Evolutionary conservation across 768 basidiomycete genomes (phyloP), one percentile per base, ranked within the genome.

Genomic region (Tephrocybe rancida): DNA sequence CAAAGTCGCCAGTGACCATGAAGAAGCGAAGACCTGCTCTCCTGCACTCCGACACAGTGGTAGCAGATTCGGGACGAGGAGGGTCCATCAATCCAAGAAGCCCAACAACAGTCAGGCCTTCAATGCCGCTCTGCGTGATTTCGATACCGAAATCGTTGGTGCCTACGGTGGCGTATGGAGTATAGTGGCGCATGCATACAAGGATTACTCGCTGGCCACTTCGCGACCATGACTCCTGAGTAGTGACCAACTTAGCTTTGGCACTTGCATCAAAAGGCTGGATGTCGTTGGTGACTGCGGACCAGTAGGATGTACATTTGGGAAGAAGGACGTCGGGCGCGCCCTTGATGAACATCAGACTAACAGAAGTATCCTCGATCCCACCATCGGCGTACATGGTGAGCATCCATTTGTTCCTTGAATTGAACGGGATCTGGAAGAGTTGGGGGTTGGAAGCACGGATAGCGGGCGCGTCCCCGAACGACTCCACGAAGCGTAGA

Each of bases 341-440:
- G n/a, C 83, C 83, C 64, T 85, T 84, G 63, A 76, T 73, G 44
- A 79, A 67, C 52, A 85, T 65, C 64, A 76, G 66, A 0, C 54
- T 61, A 29, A 54, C 54, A 1, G 43, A 29, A 50, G 50, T 60
- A 44, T 47, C 52, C 13, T 57, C 58, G 19, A 41, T 25, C 9
- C 9, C 41, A 11, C 32, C 22, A 8, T 57, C 59, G 41, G 58
- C 61, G 22, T 73, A 58, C 48, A 80, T 68, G 46, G 75, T 79
- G 44, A 84, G 70, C 78, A 84, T 84, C 75, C 75, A 84, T 62
- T 85, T 86, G 58, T 81, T 80, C 60, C 74, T 75, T 10, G 79
- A 82, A 45, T 78, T 77, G 65, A 77, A 77, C 1, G 72, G 75
- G 19, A 77, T 70, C 51, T 72, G 71, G 43, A 70, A 74, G 3